These are phyloP conservation scores for Posidonia australis DNA, from an alignment of 106 monocot genomes.

Conservation along the genomic window DNA sequence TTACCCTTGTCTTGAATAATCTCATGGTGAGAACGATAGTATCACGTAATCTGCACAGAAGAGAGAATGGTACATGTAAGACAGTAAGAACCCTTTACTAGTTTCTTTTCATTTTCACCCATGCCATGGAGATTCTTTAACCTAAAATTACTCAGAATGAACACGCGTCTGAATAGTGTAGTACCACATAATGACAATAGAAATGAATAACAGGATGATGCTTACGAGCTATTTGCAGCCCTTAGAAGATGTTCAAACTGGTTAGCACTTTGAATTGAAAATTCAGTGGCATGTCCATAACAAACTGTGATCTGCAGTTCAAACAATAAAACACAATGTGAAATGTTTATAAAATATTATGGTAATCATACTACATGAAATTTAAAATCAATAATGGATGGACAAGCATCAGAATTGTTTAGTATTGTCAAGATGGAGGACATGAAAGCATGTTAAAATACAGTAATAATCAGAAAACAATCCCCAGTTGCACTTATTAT, in stretches of 20 bases:
- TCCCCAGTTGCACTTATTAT: too few species aligned
- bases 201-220: not conserved
- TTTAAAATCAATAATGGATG: too few species aligned
- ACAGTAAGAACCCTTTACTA: not conserved
- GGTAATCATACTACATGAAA: too few species aligned
- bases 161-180: not conserved
- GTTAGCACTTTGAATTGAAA: not conserved
- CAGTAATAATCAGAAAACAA: too few species aligned
- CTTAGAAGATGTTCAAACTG: slow-evolving; percentile 1
- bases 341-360: too few species aligned
- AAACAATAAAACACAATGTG: too few species aligned
- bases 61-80: not conserved
- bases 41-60: slow-evolving; percentile 1
- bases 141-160: not conserved
- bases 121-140: not conserved
- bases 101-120: not conserved
- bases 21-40: slow-evolving; percentile 3
- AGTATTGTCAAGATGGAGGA: too few species aligned
- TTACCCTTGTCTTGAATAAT: slow-evolving; percentile 3
- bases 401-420: too few species aligned
- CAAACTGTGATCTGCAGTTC: not conserved
- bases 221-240: slow-evolving; percentile 2
- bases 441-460: too few species aligned
- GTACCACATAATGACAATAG: not conserved
- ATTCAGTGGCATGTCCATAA: slow-evolving; percentile 1